Evolutionary conservation across 23 red algal species (phyloP).

Genomic region (Gracilaria domingensis): DNA sequence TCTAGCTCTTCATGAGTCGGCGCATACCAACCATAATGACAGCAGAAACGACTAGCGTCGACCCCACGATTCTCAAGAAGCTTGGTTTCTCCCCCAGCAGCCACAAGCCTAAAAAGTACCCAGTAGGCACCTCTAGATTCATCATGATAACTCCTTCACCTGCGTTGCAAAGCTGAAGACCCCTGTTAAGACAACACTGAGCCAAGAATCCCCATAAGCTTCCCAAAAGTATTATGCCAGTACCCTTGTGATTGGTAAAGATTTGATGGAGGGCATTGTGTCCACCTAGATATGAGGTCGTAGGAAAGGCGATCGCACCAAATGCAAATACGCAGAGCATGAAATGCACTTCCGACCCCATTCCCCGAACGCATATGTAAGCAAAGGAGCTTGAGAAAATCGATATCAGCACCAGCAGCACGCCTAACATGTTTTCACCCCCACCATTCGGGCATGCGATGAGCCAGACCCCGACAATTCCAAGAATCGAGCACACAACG

Average conservation of each 20-base stretch:
- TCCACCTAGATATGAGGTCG: not conserved
- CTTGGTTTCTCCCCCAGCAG: slow-evolving; percentile 24
- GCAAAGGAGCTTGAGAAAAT: not conserved
- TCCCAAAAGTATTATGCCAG: not conserved
- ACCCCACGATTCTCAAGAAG: not conserved
- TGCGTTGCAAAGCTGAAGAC: slow-evolving; percentile 3
- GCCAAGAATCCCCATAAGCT: not conserved
- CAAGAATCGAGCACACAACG: not conserved
- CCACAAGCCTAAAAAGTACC: slow-evolving; percentile 1
- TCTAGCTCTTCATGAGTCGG: not conserved
- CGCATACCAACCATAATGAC: not conserved
- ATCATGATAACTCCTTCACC: slow-evolving; percentile 17
- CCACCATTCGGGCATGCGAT: not conserved
- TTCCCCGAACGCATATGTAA: slow-evolving; percentile 14
- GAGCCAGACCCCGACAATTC: not conserved
- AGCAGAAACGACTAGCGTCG: not conserved
- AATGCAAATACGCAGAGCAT: slow-evolving; percentile 20
- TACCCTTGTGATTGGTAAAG: slow-evolving; percentile 3
- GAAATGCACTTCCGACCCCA: slow-evolving; percentile 25
- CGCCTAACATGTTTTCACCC: not conserved
- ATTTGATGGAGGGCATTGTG: not conserved
- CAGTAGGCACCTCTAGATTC: slow-evolving; percentile 18
- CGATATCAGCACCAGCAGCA: not conserved
- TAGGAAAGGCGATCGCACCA: not conserved
- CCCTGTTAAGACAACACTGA: slow-evolving; percentile 16